These are phyloP conservation scores for Aspergillus funiculosus DNA, from an alignment of 495 filamentous ascomycete species.

Conservation along the genomic window DNA sequence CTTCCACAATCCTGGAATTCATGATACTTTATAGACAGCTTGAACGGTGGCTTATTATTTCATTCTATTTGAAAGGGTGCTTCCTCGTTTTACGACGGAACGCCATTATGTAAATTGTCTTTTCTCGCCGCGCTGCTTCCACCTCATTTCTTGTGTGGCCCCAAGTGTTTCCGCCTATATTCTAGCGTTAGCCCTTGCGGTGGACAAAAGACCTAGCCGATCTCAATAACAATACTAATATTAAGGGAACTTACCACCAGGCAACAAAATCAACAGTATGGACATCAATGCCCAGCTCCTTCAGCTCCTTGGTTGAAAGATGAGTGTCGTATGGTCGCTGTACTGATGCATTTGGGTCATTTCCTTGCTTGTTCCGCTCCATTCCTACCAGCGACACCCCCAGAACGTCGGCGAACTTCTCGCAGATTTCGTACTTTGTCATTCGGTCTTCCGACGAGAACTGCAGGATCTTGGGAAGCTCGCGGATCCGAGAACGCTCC, in stretches of 20 bases:
- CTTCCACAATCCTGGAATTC: no score
- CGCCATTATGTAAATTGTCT: no score
- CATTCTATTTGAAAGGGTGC: no score
- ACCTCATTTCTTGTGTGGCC: conserved; percentile 33
- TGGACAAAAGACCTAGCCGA: conserved; percentile 10
- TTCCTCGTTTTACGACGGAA: no score
- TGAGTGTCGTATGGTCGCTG: conserved; percentile 88
- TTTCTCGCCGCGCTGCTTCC: neutral
- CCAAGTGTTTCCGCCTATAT: conserved; percentile 37
- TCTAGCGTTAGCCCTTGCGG: conserved; percentile 15
- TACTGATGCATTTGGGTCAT: conserved; percentile 67
- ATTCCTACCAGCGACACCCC: conserved; percentile 69
- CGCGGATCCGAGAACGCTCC: conserved; percentile 31
- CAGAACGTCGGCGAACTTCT: conserved; percentile 74
- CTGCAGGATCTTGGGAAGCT: conserved; percentile 69
- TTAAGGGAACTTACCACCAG: conserved; percentile 66
- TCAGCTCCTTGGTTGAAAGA: conserved; percentile 68
- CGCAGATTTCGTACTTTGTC: conserved; percentile 89
- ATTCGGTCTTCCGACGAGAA: conserved; percentile 82
- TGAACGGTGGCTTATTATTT: no score
- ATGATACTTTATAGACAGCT: no score
- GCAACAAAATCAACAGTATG: conserved; percentile 66
- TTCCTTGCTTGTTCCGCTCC: conserved; percentile 63
- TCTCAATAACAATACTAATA: conserved; percentile 2
- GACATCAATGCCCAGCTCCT: conserved; percentile 71